These are phyloP conservation scores for Phenoliferia sp. DNA, from an alignment of 1,284 basidiomycete genomes.

Conservation along the genomic window DNA sequence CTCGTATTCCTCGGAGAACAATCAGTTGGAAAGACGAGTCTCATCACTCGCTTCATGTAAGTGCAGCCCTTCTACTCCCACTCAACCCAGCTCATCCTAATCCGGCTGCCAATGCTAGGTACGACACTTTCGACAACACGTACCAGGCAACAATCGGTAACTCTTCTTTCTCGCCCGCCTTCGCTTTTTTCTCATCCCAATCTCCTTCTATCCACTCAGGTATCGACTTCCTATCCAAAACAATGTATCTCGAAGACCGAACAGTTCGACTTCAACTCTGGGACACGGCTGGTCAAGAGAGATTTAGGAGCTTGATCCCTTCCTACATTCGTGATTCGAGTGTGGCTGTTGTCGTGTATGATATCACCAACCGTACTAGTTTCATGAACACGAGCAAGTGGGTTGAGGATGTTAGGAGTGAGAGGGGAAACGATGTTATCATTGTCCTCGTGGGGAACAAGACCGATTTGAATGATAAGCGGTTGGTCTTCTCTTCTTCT, in stretches of 20 bases:
- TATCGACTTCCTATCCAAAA: slow-evolving; percentile 99
- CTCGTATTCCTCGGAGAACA: slow-evolving; percentile 69
- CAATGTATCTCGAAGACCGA: slow-evolving; percentile 98
- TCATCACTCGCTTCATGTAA: slow-evolving; percentile 80
- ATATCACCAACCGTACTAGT: slow-evolving; percentile 95
- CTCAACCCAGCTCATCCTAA: not conserved
- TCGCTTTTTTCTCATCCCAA: not conserved
- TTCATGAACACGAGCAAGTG: slow-evolving; percentile 98
- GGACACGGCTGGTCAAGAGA: slow-evolving; percentile 98
- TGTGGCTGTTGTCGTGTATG: slow-evolving; percentile 96
- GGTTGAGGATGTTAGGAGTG: slow-evolving; percentile 98
- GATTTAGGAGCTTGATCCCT: slow-evolving; percentile 95
- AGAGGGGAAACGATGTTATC: slow-evolving; percentile 96
- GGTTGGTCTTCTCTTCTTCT: slow-evolving; percentile 52
- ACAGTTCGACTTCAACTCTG: slow-evolving; percentile 96
- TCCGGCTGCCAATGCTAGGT: slow-evolving; percentile 57
- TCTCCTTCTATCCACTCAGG: slow-evolving; percentile 3
- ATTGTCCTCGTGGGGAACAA: slow-evolving; percentile 99
- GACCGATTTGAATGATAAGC: slow-evolving; percentile 90
- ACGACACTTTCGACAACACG: slow-evolving; percentile 99
- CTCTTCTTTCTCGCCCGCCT: not conserved
- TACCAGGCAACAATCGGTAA: slow-evolving; percentile 97
- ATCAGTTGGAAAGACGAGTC: slow-evolving; percentile 87
- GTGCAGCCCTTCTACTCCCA: not conserved
- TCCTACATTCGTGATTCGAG: slow-evolving; percentile 99